These are phyloP conservation scores for Xylaria sp. DNA, from an alignment of 495 filamentous ascomycete genomes.

Conservation along the genomic window DNA sequence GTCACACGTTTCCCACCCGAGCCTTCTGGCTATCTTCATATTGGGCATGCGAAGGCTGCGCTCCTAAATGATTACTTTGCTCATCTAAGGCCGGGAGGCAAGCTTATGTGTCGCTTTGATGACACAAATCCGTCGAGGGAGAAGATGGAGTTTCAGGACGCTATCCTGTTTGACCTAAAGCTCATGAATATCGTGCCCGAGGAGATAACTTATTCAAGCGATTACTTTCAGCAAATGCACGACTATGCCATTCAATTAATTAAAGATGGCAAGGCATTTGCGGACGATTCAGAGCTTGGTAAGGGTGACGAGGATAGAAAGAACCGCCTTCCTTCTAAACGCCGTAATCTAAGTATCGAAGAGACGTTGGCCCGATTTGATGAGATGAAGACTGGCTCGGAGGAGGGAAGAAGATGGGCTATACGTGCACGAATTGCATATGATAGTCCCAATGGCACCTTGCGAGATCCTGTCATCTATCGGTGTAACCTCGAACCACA, in stretches of 20 bases:
- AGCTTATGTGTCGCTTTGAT: conserved; percentile 74
- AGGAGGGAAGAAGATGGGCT: conserved; percentile 72
- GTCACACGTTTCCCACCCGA: conserved; percentile 88
- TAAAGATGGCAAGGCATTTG: conserved; percentile 74
- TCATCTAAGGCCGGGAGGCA: conserved; percentile 75
- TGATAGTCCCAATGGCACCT: conserved; percentile 74
- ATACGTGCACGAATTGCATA: conserved; percentile 84
- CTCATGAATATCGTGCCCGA: conserved; percentile 80
- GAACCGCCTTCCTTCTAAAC: conserved; percentile 70
- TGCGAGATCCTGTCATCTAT: conserved; percentile 80
- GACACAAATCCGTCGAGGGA: conserved; percentile 83
- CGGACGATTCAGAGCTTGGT: conserved; percentile 79
- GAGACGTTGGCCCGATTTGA: conserved; percentile 75
- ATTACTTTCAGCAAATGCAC: conserved; percentile 84
- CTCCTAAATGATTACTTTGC: conserved; percentile 87
- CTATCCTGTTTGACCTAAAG: conserved; percentile 74
- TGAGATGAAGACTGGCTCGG: conserved; percentile 76
- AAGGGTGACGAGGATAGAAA: conserved; percentile 70
- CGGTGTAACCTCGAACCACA: conserved; percentile 72
- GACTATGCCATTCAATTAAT: conserved; percentile 84
- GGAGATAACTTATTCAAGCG: conserved; percentile 73
- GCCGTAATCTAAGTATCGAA: conserved; percentile 69
- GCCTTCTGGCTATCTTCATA: conserved; percentile 86
- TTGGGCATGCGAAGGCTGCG: conserved; percentile 91
- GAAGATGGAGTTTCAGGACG: conserved; percentile 73